Evolutionary conservation across 1,139 yeast species (phyloP), one percentile per base, ranked within the genome.

Genomic region (Debaryomycetaceae sp.): DNA sequence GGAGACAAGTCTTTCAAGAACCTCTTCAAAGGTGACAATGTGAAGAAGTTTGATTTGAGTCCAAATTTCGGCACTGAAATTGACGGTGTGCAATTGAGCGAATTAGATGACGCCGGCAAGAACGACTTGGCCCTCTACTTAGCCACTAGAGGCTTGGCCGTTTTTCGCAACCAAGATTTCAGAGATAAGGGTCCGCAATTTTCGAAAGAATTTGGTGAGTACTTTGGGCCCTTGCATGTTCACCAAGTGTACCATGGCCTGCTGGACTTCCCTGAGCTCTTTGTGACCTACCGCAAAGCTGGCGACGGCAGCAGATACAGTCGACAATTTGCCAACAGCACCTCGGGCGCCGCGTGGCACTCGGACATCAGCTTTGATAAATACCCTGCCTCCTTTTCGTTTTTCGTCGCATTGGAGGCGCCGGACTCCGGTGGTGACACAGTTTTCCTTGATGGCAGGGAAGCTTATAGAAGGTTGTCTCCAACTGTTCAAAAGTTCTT

Each of bases 351-450:
- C 12, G 47, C 38, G 10, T 57, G 58, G 56, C 63, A 57, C 41
- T 53, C 60, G 23, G 63, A 57, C 39, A 53, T 56, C 22, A 46
- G 57, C 27, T 56, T 56, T 36, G 63, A 56, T 33, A 42, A 51
- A 27, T 52, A 56, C 32, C 62, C 63, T 5, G 42, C 60, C 16
- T 52, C 56, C 16, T 55, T 56, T 34, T 49, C 58, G 2, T 43
- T 56, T 35, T 57, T 57, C 34, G 58, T 50, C 30, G 60, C 57
- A 16, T 49, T 56, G 35, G 60, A 56, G 34, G 55, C 58, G 21
- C 61, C 61, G 5, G 45, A 46, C 14, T 38, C 48, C 6, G 63
- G 63, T 29, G 63, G 63, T 29, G 63, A 57, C 36, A 57, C 63
- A 11, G 58, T 57, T 6, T 57, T 55, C 38, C 42, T 56, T 16